Conservation (phyloP, 805 yeast genomes). For the Spathaspora passalidarum region DNA sequence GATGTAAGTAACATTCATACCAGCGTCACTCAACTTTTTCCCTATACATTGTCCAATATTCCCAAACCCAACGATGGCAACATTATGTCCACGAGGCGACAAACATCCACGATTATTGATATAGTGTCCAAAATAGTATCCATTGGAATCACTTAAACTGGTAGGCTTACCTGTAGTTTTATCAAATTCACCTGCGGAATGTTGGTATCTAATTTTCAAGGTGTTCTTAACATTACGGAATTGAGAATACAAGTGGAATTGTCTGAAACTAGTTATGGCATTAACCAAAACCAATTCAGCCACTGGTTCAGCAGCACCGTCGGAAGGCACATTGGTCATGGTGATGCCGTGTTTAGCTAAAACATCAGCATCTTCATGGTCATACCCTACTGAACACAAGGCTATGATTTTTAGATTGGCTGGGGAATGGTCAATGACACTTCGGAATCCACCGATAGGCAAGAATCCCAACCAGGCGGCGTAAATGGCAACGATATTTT, state of each 20-base stretch:
- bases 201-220: conserved; percentile 38
- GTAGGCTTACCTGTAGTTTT: conserved; percentile 22
- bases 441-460: conserved; percentile 48
- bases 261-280: conserved; percentile 58
- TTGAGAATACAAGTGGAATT: conserved; percentile 47
- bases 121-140: conserved; percentile 36
- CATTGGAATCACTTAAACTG: conserved; percentile 1
- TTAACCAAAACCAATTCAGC: conserved; percentile 67
- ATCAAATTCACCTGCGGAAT: conserved; percentile 33
- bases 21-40: conserved; percentile 50
- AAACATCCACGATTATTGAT: conserved; percentile 44
- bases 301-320: conserved; percentile 65
- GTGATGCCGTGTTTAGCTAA: conserved; percentile 43
- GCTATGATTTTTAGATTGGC: conserved; percentile 44
- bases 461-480: conserved; percentile 59
- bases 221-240: conserved; percentile 43
- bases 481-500: conserved; percentile 50
- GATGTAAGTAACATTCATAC: conserved; percentile 62
- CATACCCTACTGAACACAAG: conserved; percentile 58
- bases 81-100: conserved; percentile 57
- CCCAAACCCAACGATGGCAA: conserved; percentile 72
- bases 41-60: conserved; percentile 69
- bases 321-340: conserved; percentile 55
- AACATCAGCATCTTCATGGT: conserved; percentile 43
- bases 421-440: conserved; percentile 45